Conservation (phyloP, 148 eudicot genomes). For the Rhododendron vialii region DNA sequence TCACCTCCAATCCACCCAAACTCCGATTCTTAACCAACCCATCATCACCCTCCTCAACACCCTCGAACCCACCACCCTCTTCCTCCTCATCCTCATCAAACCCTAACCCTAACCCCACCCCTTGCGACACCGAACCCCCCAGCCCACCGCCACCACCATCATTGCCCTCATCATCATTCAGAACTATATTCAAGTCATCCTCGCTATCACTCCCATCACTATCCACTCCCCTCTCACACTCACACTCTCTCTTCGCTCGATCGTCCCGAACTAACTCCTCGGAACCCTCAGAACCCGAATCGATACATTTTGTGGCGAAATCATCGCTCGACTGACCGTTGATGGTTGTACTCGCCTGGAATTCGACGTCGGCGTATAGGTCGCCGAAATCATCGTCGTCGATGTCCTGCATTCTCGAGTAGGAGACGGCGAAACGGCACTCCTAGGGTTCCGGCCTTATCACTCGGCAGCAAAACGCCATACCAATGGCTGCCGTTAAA, state of each 20-base stretch:
- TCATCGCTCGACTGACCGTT: background rate
- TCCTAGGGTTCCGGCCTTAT: background rate
- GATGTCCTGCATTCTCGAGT: constrained; percentile 21
- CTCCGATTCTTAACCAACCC: constrained; percentile 8
- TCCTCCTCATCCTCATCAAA: constrained; percentile 9
- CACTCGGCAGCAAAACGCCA: background rate
- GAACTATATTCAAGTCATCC: constrained; percentile 33
- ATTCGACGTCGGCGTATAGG: constrained; percentile 40
- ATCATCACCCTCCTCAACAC: constrained; percentile 9
- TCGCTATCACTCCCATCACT: constrained; percentile 24
- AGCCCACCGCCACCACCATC: constrained; percentile 3
- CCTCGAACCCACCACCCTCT: background rate
- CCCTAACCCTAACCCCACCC: constrained; percentile 1
- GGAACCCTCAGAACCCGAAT: background rate
- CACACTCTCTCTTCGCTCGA: background rate
- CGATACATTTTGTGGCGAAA: background rate
- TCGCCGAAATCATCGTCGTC: constrained; percentile 45
- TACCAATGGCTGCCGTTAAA: background rate
- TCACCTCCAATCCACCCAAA: constrained; percentile 9
- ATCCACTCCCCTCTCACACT: constrained; percentile 3
- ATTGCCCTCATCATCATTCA: constrained; percentile 19
- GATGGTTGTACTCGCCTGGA: constrained; percentile 34
- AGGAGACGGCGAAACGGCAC: background rate
- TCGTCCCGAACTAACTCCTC: background rate
- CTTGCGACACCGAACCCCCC: background rate